Conservation (phyloP, 768 basidiomycete species). For the Suillus americanus region DNA sequence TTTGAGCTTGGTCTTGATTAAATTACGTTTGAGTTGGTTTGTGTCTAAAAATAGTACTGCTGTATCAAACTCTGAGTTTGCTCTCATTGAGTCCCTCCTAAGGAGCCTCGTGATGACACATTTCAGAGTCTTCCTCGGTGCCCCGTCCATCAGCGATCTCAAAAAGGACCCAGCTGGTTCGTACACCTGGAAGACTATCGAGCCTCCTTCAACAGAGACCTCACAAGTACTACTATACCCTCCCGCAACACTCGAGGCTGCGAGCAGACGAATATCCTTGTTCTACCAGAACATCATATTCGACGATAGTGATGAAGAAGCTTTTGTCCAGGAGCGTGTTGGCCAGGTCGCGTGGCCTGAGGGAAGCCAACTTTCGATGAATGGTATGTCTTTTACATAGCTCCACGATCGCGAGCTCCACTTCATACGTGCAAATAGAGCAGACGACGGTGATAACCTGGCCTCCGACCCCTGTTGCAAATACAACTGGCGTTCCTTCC, state of each 20-base stretch:
- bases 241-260: constrained; percentile 60
- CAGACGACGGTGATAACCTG: constrained; percentile 56
- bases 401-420: not conserved
- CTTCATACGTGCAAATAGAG: constrained; percentile 29
- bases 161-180: constrained; percentile 28
- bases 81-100: not conserved
- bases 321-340: constrained; percentile 18
- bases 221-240: constrained; percentile 37
- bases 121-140: constrained; percentile 57
- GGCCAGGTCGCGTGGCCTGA: constrained; percentile 20
- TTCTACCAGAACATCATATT: constrained; percentile 77
- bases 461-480: constrained; percentile 45
- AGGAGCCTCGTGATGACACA: constrained; percentile 21
- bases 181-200: constrained; percentile 49
- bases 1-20: not conserved
- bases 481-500: constrained; percentile 21
- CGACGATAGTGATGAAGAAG: constrained; percentile 41
- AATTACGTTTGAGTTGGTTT: not conserved
- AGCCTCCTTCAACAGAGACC: constrained; percentile 19
- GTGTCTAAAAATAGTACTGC: not conserved
- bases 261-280: constrained; percentile 65
- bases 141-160: constrained; percentile 36
- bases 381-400: constrained; percentile 4
- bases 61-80: not conserved
- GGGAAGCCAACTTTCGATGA: not conserved